Evolutionary conservation across 1,139 yeast genomes (phyloP).

Genomic region (Saccharomyces hybrid): DNA sequence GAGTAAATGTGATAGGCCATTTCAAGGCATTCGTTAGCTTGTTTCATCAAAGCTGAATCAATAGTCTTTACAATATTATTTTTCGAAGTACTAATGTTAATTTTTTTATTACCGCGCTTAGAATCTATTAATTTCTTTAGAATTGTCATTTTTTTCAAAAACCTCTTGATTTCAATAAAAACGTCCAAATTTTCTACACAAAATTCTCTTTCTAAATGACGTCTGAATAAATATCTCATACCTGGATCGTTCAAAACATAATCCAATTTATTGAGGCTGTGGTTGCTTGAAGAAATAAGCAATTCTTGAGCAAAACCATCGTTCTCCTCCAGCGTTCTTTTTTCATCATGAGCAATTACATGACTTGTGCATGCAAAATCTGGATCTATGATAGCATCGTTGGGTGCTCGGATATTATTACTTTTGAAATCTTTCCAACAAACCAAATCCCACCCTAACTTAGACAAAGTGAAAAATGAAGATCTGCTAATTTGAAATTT

Average conservation of each 20-base stretch:
- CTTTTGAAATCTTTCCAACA: slow-evolving; percentile 32
- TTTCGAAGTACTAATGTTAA: slow-evolving; percentile 9
- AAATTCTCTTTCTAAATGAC: slow-evolving; percentile 52
- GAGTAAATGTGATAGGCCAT: slow-evolving; percentile 58
- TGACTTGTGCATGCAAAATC: slow-evolving; percentile 6
- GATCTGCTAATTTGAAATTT: slow-evolving; percentile 32
- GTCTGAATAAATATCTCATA: slow-evolving; percentile 55
- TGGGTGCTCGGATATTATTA: slow-evolving; percentile 4
- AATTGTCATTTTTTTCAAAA: slow-evolving; percentile 34
- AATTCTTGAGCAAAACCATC: neutral
- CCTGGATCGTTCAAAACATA: slow-evolving; percentile 71
- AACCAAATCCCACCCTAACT: slow-evolving; percentile 35
- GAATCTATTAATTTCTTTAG: slow-evolving; percentile 32
- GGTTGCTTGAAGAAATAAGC: neutral
- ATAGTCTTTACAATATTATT: slow-evolving; percentile 21
- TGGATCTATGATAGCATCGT: slow-evolving; percentile 4
- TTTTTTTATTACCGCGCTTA: slow-evolving; percentile 15
- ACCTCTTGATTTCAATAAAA: slow-evolving; percentile 49
- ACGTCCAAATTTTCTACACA: slow-evolving; percentile 76
- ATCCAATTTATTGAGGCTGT: slow-evolving; percentile 29
- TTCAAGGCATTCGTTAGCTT: slow-evolving; percentile 47
- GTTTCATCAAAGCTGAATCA: slow-evolving; percentile 36
- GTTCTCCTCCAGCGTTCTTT: slow-evolving; percentile 2
- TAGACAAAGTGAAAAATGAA: slow-evolving; percentile 36
- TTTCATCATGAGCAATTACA: slow-evolving; percentile 8